Conservation (phyloP, 2,329 filamentous ascomycete genomes). For the Epichloe uncinata region DNA sequence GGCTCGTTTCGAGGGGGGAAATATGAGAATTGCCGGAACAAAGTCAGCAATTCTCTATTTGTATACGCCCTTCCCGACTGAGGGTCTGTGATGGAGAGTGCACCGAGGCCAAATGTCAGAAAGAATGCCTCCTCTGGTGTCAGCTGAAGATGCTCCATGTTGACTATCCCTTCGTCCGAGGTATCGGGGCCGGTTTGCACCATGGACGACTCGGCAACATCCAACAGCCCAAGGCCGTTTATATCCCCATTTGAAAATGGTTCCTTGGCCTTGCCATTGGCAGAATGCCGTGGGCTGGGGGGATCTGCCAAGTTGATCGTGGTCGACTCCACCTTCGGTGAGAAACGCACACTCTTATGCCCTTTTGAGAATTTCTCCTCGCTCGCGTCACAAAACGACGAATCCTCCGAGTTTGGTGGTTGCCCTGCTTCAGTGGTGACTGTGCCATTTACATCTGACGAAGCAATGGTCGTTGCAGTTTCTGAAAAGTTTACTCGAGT, state of each 20-base stretch:
- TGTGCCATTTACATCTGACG: not conserved
- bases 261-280: conserved; percentile 9
- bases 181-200: not conserved
- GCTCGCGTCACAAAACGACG: conserved; percentile 9
- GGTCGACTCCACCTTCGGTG: conserved; percentile 50
- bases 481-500: not conserved
- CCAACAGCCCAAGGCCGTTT: not conserved
- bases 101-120: conserved; percentile 66
- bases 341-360: conserved; percentile 57
- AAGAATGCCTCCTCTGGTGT: conserved; percentile 88
- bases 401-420: not conserved
- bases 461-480: not conserved
- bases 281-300: conserved; percentile 29
- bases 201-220: not conserved
- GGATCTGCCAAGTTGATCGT: conserved; percentile 41
- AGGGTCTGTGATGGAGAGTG: conserved; percentile 48
- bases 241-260: not conserved
- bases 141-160: conserved; percentile 79
- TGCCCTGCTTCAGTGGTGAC: not conserved
- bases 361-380: conserved; percentile 22
- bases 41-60: conserved; percentile 43
- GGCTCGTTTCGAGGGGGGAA: conserved; percentile 42
- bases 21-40: conserved; percentile 58
- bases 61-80: conserved; percentile 31
- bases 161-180: conserved; percentile 18